Percentiles rank a stretch among this genome's conserved stretches.
Evolutionary conservation across 176 grass and related monocot genomes (phyloP).

Genomic region (Lolium perenne): DNA sequence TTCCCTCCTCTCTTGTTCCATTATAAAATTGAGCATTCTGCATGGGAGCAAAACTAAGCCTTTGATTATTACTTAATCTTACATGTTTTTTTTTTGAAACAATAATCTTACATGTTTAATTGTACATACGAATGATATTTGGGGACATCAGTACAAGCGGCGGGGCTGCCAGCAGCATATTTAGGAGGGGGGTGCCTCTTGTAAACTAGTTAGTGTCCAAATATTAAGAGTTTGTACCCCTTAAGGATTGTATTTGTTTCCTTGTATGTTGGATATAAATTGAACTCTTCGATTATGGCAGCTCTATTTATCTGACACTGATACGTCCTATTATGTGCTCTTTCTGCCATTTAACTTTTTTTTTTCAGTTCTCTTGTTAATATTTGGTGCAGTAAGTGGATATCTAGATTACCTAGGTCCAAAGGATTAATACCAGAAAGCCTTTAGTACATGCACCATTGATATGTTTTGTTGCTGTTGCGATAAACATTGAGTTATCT

Average conservation of each 20-base stretch:
- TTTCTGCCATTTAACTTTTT: background rate
- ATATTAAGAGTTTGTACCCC: background rate
- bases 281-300: background rate
- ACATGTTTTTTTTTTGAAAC: no score
- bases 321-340: background rate
- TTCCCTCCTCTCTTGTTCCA: background rate
- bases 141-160: background rate
- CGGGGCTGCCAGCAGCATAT: background rate
- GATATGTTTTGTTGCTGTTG: background rate
- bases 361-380: conserved; percentile 7
- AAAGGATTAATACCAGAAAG: conserved; percentile 16
- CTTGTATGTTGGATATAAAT: background rate
- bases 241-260: background rate
- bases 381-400: background rate
- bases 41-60: background rate
- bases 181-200: background rate
- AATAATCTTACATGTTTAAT: conserved; percentile 5
- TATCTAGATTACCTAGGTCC: conserved; percentile 2
- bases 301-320: conserved; percentile 15
- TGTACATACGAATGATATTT: background rate
- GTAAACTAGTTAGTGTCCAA: background rate
- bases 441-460: background rate
- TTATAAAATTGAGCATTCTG: background rate
- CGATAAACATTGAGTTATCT: background rate
- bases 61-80: background rate